These are phyloP conservation scores for Jacaranda copaia DNA, from an alignment of 257 asterid species.

Conservation along the genomic window DNA sequence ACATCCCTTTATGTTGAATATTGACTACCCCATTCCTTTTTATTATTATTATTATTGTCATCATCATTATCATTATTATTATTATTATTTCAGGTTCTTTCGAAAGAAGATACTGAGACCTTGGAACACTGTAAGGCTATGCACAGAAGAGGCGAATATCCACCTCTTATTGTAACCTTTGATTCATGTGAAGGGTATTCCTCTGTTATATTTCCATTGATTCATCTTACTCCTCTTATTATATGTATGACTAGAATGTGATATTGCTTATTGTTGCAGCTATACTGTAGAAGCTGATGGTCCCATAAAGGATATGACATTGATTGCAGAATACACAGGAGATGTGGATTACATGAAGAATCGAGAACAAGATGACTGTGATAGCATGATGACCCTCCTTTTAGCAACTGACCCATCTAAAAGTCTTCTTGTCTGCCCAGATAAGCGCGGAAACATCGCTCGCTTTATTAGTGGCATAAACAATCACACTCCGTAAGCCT, in stretches of 20 bases:
- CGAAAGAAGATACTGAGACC: slow-evolving; percentile 74
- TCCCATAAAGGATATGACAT: slow-evolving; percentile 83
- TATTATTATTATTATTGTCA: no score
- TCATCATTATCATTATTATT: no score
- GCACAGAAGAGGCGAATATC: slow-evolving; percentile 72
- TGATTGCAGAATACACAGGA: slow-evolving; percentile 80
- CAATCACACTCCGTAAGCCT: slow-evolving; percentile 76
- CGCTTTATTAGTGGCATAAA: slow-evolving; percentile 89
- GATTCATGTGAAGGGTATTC: slow-evolving; percentile 86
- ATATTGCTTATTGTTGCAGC: slow-evolving; percentile 51
- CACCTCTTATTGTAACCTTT: slow-evolving; percentile 76
- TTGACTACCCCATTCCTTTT: neutral
- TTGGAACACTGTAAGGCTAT: slow-evolving; percentile 60
- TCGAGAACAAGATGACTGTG: slow-evolving; percentile 81
- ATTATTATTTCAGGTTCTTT: slow-evolving; percentile 65
- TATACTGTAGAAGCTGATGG: slow-evolving; percentile 91
- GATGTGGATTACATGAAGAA: slow-evolving; percentile 82
- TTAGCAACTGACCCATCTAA: slow-evolving; percentile 60
- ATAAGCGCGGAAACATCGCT: slow-evolving; percentile 82
- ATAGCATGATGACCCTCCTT: slow-evolving; percentile 93
- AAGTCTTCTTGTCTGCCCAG: slow-evolving; percentile 86
- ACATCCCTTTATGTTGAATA: neutral
- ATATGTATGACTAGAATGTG: slow-evolving; percentile 13
- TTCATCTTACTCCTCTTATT: neutral
- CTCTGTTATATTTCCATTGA: slow-evolving; percentile 10